These are phyloP conservation scores for Penicillium sp. DNA, from an alignment of 2,329 filamentous ascomycete species.

Conservation along the genomic window DNA sequence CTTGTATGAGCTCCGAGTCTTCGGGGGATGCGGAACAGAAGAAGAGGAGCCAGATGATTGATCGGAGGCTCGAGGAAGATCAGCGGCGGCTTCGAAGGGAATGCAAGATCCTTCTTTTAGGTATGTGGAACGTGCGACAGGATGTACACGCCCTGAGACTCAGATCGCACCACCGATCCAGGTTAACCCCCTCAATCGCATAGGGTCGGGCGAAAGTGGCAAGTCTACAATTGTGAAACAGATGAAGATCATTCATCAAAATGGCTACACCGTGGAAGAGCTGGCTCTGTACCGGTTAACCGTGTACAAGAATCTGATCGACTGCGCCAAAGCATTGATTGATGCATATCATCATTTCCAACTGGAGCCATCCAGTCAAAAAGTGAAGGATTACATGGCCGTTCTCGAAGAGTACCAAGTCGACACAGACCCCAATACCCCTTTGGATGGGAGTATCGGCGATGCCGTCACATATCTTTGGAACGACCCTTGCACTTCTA, in stretches of 20 bases:
- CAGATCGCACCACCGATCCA: too few species aligned
- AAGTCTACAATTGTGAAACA: conserved; percentile 99
- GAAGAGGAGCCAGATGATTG: conserved; percentile 94
- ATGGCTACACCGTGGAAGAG: conserved; percentile 93
- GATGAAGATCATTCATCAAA: conserved; percentile 99
- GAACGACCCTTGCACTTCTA: conserved; percentile 77
- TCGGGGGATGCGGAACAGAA: conserved; percentile 80
- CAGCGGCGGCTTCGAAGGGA: conserved; percentile 86
- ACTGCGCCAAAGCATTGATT: conserved; percentile 92
- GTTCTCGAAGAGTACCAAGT: conserved; percentile 83
- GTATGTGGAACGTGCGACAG: conserved; percentile 43
- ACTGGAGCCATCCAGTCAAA: conserved; percentile 67
- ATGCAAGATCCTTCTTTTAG: conserved; percentile 96
- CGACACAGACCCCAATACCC: conserved; percentile 80
- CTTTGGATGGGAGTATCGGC: conserved; percentile 74
- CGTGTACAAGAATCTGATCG: conserved; percentile 95
- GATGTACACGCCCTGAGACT: too few species aligned
- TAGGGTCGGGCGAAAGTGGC: conserved; percentile 94
- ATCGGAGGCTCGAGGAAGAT: conserved; percentile 89
- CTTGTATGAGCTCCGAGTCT: conserved; percentile 82
- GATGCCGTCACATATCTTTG: conserved; percentile 80
- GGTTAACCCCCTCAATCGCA: too few species aligned
- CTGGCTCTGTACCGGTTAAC: conserved; percentile 89
- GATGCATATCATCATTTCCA: conserved; percentile 87
- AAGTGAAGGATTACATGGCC: conserved; percentile 67